Base-by-base conservation (phyloP, 2,329 filamentous ascomycete species). In the Chaetothyriales sp. region DNA sequence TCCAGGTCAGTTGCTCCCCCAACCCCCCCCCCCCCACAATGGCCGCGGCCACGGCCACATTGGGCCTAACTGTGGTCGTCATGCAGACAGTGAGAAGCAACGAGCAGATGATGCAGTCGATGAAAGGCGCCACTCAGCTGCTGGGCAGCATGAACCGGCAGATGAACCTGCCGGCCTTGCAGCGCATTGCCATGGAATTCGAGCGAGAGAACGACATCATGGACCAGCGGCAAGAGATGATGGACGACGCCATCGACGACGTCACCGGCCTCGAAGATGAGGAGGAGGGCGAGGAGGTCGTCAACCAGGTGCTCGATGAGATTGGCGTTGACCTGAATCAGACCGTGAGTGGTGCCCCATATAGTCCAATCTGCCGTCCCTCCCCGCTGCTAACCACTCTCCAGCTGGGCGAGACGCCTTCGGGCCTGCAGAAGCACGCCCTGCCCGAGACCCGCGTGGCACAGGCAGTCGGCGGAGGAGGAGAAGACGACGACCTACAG, bases 81-180 rank as follows among this genome's bases (percentile, higher is more conserved):
- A n/a, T n/a, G n/a, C 63, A 95, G 87, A 98, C 92, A 48, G 90
- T 97, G 58, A 83, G 92, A 58, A 95, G 89, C 60, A 98, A 98
- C 69, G 92, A 98, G 69, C 90, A 97, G 70, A 98, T 98, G 92
- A 95, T 95, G 89, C 88, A 95, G 69, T 92, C 89, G 7, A 97
- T 98, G 92, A 98, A 95, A 70, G 92, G 92, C 33, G 92, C 92
- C 4, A 97, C 92, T 1, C 82, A 84, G 69, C 83, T 95, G 2
- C 75, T 98, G 6, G 89, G 89, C 51, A 94, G 86, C 72, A 98
- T 98, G 92, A 98, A 98, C 69, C 80, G 86, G 58, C 87, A 87
- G 58, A 97, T 97, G 89, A 97, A 98, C 66, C 80, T 98, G 2
- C 92, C 92, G 0, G 89, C 89, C 18, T 75, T 98, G 33, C 90